Percentiles rank a stretch among this genome's conserved stretches.
These are phyloP conservation scores for Bathelium albidoporum DNA, from an alignment of 495 filamentous ascomycete genomes.

Conservation along the genomic window DNA sequence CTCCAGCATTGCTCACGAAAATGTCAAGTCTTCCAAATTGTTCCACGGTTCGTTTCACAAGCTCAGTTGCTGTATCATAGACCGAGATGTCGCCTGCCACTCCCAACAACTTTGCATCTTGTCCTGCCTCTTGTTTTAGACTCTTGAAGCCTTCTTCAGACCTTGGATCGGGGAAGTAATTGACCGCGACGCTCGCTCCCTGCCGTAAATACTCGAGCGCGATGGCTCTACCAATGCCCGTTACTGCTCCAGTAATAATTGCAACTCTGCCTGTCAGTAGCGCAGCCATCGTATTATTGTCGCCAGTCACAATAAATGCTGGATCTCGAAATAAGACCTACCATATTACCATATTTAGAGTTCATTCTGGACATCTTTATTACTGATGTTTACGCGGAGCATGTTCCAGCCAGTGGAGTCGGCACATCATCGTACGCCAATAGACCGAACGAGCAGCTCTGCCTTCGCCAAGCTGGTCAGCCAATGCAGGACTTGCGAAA, in stretches of 20 bases:
- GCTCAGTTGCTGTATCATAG: conserved; percentile 27
- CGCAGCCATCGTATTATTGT: conserved; percentile 13
- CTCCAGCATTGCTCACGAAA: conserved; percentile 80
- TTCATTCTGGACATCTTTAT: background rate
- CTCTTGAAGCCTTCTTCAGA: conserved; percentile 26
- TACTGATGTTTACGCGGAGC: conserved; percentile 2
- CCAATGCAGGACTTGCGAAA: background rate
- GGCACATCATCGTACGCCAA: background rate
- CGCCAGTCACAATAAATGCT: background rate
- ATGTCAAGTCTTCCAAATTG: conserved; percentile 58
- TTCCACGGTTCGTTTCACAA: conserved; percentile 27
- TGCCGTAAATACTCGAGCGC: conserved; percentile 32
- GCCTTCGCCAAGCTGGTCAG: background rate
- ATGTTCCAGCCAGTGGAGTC: background rate
- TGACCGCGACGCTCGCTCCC: conserved; percentile 31
- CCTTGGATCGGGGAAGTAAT: conserved; percentile 29
- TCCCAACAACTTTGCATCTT: conserved; percentile 20
- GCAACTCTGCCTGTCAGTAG: conserved; percentile 29
- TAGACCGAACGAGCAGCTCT: background rate
- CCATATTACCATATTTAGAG: background rate
- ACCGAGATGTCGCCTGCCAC: conserved; percentile 31
- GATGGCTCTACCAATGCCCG: conserved; percentile 32
- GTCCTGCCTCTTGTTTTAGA: conserved; percentile 22
- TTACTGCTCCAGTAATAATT: conserved; percentile 30
- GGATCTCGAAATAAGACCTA: background rate